Conservation (phyloP, 2,329 filamentous ascomycete species). For the Ceratocystis eucalypticola region DNA sequence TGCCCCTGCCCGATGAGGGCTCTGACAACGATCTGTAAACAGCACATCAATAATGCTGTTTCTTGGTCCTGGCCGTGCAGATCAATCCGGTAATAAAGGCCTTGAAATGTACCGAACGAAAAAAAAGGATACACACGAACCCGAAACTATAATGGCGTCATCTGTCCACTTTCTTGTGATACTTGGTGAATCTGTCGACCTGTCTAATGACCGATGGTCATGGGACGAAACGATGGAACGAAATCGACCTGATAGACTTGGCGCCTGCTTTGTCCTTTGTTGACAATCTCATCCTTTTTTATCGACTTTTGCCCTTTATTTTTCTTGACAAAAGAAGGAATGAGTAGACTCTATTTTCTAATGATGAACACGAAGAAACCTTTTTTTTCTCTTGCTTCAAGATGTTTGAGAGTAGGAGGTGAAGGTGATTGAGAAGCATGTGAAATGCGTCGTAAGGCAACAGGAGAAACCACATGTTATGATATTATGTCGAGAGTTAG, state of each 20-base stretch:
- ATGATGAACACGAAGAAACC: conserved; percentile 13
- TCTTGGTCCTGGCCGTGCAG: conserved; percentile 15
- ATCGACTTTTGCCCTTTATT: conserved; percentile 5
- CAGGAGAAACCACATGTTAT: neutral
- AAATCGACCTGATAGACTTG: neutral
- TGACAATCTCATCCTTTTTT: conserved; percentile 10
- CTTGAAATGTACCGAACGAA: conserved; percentile 19
- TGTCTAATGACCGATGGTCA: neutral
- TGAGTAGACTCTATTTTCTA: conserved; percentile 15
- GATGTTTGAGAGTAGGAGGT: neutral
- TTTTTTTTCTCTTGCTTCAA: conserved; percentile 12
- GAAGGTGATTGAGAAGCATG: neutral
- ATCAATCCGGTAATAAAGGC: conserved; percentile 17
- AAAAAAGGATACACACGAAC: conserved; percentile 9
- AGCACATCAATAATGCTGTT: conserved; percentile 21
- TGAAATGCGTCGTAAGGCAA: neutral
- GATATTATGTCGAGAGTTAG: neutral
- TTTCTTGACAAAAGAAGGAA: conserved; percentile 14
- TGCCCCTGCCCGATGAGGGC: conserved; percentile 90
- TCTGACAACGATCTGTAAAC: conserved; percentile 57
- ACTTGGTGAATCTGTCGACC: conserved; percentile 16
- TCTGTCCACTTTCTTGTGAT: conserved; percentile 12
- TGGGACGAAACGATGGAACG: conserved; percentile 5
- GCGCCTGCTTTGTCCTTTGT: conserved; percentile 1
- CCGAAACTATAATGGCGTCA: conserved; percentile 2